These are phyloP conservation scores for Claviceps sp. DNA, from an alignment of 2,329 filamentous ascomycete species.

Conservation along the genomic window DNA sequence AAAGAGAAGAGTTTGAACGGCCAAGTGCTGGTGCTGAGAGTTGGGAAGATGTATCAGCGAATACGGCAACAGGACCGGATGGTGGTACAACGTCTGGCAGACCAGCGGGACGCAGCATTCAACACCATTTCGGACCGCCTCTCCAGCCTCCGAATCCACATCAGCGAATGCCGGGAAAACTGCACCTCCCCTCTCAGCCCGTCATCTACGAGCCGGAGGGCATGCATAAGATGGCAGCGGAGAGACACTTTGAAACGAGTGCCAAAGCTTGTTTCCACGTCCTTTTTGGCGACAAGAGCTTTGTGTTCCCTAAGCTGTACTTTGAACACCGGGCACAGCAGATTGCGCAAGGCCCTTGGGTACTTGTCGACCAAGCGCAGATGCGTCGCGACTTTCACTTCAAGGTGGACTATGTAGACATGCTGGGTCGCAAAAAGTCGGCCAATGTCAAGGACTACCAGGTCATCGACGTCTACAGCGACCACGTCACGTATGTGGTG, in stretches of 20 bases:
- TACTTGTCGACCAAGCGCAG: constrained; percentile 51
- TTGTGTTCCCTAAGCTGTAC: constrained; percentile 84
- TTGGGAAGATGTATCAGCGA: constrained; percentile 69
- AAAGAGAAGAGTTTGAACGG: constrained; percentile 44
- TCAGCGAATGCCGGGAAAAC: constrained; percentile 43
- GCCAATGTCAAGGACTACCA: constrained; percentile 68
- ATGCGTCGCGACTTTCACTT: constrained; percentile 73
- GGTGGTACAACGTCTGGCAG: constrained; percentile 31
- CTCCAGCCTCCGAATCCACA: constrained; percentile 21
- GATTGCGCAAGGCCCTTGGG: constrained; percentile 81
- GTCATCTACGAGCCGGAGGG: constrained; percentile 75
- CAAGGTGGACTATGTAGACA: constrained; percentile 53
- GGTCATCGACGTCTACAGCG: constrained; percentile 68
- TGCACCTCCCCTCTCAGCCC: constrained; percentile 69
- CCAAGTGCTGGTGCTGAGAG: constrained; percentile 66
- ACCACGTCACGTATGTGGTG: constrained; percentile 57
- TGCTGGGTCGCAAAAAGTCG: constrained; percentile 48
- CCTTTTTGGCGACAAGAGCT: constrained; percentile 90
- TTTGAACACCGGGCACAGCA: constrained; percentile 66
- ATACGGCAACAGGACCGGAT: constrained; percentile 40
- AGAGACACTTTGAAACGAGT: constrained; percentile 78
- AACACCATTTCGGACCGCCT: constrained; percentile 22
- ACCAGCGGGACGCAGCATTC: constrained; percentile 15
- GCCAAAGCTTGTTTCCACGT: constrained; percentile 94
- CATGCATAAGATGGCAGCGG: constrained; percentile 61